Evolutionary conservation across 768 basidiomycete genomes (phyloP).

Genomic region (Pleurotus sapidus): DNA sequence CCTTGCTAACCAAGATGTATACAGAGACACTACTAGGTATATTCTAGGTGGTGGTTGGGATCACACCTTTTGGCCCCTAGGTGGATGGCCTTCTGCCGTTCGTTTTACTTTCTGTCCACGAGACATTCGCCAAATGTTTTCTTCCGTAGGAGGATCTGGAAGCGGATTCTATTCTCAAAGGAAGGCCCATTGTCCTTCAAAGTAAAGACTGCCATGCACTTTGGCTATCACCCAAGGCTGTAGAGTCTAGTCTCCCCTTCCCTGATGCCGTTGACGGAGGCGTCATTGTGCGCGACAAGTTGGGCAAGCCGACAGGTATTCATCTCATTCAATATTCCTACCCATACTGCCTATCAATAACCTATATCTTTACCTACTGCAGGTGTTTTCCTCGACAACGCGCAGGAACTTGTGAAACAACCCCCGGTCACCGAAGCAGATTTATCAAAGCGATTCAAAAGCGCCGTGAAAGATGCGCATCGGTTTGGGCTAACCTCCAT

Average conservation of each 20-base stretch:
- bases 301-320: conserved; percentile 70
- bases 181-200: conserved; percentile 72
- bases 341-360: not conserved
- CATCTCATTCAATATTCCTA: conserved; percentile 5
- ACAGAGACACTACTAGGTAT: conserved; percentile 53
- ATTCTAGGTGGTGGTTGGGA: conserved; percentile 90
- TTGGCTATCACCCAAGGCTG: conserved; percentile 73
- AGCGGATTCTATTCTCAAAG: conserved; percentile 60
- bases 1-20: conserved; percentile 51
- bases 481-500: conserved; percentile 75
- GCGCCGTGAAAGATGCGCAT: conserved; percentile 66
- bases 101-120: conserved; percentile 17
- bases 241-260: conserved; percentile 57
- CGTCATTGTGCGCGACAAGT: conserved; percentile 63
- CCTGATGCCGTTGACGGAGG: conserved; percentile 79
- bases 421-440: conserved; percentile 65
- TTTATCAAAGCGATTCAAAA: conserved; percentile 56
- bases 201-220: conserved; percentile 88
- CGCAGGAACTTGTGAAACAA: conserved; percentile 68
- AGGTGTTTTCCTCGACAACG: conserved; percentile 86
- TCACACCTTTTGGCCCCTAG: conserved; percentile 70
- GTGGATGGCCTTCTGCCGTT: conserved; percentile 69
- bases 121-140: not conserved
- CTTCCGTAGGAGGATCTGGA: conserved; percentile 65
- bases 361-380: conserved; percentile 1